Percentiles rank a stretch among this genome's conserved stretches.
Evolutionary conservation across 1,139 yeast species (phyloP).

Genomic region (Saccharomyces hybrid): DNA sequence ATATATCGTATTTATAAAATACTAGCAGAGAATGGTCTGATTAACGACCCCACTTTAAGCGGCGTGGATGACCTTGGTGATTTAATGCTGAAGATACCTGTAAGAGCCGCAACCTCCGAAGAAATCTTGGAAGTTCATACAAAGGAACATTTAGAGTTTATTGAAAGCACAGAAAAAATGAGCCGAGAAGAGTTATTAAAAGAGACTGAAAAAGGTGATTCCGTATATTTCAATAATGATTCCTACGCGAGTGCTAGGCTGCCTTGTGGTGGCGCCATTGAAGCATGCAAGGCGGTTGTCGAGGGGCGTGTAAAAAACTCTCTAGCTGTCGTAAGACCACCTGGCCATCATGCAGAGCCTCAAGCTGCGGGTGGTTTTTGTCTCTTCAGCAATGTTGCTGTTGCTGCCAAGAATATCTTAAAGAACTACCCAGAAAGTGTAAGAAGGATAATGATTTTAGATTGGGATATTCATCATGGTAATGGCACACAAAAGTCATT

Average conservation of each 20-base stretch:
- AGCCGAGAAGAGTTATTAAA: constrained; percentile 66
- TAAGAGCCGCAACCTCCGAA: constrained; percentile 78
- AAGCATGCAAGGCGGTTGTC: constrained; percentile 91
- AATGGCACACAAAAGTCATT: constrained; percentile 96
- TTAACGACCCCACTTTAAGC: constrained; percentile 69
- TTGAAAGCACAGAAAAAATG: constrained; percentile 74
- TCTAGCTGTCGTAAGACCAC: constrained; percentile 93
- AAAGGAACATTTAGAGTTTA: constrained; percentile 65
- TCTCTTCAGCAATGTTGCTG: constrained; percentile 92
- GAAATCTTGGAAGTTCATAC: constrained; percentile 87
- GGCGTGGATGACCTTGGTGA: constrained; percentile 86
- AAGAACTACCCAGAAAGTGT: constrained; percentile 84
- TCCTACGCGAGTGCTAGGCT: constrained; percentile 80
- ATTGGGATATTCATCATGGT: constrained; percentile 99
- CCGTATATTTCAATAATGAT: constrained; percentile 91
- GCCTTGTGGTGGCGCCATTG: constrained; percentile 96
- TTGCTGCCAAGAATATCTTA: constrained; percentile 83
- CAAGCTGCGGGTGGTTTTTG: constrained; percentile 97
- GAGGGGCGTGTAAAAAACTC: constrained; percentile 91
- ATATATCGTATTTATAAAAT: constrained; percentile 89
- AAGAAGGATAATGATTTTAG: constrained; percentile 72
- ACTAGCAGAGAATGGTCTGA: constrained; percentile 87
- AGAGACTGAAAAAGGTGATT: constrained; percentile 88
- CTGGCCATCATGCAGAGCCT: constrained; percentile 99
- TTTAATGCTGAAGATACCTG: constrained; percentile 76